phyloP scores from a whole-genome alignment of 768 basidiomycete species.

The Tulasnella sp. region DNA sequence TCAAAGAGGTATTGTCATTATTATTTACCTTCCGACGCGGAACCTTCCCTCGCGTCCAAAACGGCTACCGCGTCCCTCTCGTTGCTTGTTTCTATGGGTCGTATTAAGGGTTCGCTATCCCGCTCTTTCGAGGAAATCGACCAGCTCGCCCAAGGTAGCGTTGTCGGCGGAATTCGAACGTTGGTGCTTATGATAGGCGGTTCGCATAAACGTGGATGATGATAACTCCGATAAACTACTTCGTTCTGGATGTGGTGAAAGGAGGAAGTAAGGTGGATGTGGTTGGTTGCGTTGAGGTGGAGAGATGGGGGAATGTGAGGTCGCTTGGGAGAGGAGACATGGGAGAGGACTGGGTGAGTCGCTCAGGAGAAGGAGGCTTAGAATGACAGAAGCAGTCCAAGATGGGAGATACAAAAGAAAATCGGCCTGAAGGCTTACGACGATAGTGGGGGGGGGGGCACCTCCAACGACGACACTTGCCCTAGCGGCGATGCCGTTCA shows the following conservation, averaged over 20 bases:
- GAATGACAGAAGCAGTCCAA: too few species aligned
- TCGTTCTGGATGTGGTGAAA: constrained; percentile 14
- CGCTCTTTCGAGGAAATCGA: neutral
- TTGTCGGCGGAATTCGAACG: too few species aligned
- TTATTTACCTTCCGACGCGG: too few species aligned
- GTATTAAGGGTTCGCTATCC: neutral
- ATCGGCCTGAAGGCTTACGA: neutral
- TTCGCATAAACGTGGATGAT: too few species aligned
- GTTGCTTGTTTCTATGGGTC: neutral
- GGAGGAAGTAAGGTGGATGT: constrained; percentile 25
- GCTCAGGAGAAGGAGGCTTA: neutral
- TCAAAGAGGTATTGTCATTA: too few species aligned
- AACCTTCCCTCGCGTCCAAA: too few species aligned
- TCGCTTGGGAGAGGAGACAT: constrained; percentile 28
- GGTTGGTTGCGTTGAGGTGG: neutral
- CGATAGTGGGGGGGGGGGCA: constrained; percentile 9
- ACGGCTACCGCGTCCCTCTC: neutral
- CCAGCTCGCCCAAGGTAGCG: neutral
- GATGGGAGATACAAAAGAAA: too few species aligned
- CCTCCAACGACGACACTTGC: constrained; percentile 10
- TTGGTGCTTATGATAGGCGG: too few species aligned
- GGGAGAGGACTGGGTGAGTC: neutral
- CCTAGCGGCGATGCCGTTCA: neutral
- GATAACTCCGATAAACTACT: neutral
- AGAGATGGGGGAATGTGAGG: neutral